phyloP scores from a whole-genome alignment of 495 filamentous ascomycete species.

The Podospora pseudopauciseta region DNA sequence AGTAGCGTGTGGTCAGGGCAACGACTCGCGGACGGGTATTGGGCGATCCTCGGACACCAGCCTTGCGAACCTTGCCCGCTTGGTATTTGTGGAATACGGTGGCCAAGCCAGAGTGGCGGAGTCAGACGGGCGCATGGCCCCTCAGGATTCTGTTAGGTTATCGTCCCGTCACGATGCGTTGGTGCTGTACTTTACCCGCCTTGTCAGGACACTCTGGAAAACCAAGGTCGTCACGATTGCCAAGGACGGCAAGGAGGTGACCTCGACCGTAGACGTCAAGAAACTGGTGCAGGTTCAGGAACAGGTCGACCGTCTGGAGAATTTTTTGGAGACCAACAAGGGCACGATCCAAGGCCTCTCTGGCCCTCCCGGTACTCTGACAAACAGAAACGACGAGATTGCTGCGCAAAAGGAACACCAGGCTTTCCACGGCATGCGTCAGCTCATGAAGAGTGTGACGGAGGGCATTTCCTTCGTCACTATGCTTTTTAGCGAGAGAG shows the following conservation, averaged over 20 bases:
- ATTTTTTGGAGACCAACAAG: conserved; percentile 80
- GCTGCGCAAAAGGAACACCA: conserved; percentile 90
- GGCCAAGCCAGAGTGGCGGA: conserved; percentile 77
- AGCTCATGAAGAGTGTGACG: conserved; percentile 77
- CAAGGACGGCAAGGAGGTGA: conserved; percentile 48
- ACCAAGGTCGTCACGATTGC: conserved; percentile 46
- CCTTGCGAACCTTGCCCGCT: conserved; percentile 76
- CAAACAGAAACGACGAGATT: conserved; percentile 81
- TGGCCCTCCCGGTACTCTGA: conserved; percentile 72
- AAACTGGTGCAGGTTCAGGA: conserved; percentile 76
- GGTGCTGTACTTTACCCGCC: conserved; percentile 77
- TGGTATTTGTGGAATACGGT: conserved; percentile 84
- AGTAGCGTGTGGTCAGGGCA: conserved; percentile 90
- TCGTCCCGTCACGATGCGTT: conserved; percentile 87
- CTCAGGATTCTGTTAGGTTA: conserved; percentile 75
- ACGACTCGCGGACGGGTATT: conserved; percentile 66
- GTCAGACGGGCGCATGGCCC: conserved; percentile 58
- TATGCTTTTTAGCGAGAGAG: conserved; percentile 87
- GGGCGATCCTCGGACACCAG: conserved; percentile 73
- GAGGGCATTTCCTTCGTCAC: conserved; percentile 95
- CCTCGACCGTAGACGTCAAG: conserved; percentile 55
- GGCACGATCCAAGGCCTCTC: conserved; percentile 88
- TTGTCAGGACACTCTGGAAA: conserved; percentile 85
- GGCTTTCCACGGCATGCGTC: conserved; percentile 78
- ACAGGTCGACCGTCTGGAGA: conserved; percentile 69